Evolutionary conservation across 1,139 yeast genomes (phyloP), one percentile per base, ranked within the genome.

Genomic region (Pichia sp.): DNA sequence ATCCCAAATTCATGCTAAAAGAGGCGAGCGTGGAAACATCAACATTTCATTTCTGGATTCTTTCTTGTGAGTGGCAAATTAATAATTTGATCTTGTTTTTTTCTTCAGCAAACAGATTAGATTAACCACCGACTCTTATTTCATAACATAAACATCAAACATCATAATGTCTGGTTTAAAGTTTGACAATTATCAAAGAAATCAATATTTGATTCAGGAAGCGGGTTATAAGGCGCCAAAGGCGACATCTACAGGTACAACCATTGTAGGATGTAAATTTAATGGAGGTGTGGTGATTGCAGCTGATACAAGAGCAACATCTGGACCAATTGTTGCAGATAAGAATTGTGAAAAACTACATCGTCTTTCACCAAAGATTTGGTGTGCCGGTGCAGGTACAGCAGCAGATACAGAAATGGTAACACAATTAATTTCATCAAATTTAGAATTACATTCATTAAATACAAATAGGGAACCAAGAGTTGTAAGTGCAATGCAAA

Each of bases 311-410:
- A 82, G 99, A 72, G 98, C 99, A 55, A 93, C 99, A 5, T 84
- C 95, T 42, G 99, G 99, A 27, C 84, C 83, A 54, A 90, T 93
- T 62, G 98, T 93, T 38, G 99, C 99, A 18, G 98, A 93, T 73
- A 91, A 93, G 75, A 93, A 93, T 74, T 91, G 98, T 77, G 97
- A 91, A 67, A 93, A 93, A 72, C 76, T 93, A 59, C 99, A 93
- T 72, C 75, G 96, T 63, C 80, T 93, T 62, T 80, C 97, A 3
- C 97, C 99, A 14, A 80, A 79, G 67, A 93, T 93, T 66, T 93
- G 99, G 99, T 93, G 98, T 81, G 97, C 97, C 51, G 99, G 99
- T 63, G 99, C 99, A 5, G 99, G 99, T 69, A 93, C 99, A 22
- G 99, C 99, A 45, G 99, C 99, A n/a, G 99, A 93, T 68, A 93